These are phyloP conservation scores for Microbotryum violaceum DNA, from an alignment of 1,284 basidiomycete genomes.

Conservation along the genomic window DNA sequence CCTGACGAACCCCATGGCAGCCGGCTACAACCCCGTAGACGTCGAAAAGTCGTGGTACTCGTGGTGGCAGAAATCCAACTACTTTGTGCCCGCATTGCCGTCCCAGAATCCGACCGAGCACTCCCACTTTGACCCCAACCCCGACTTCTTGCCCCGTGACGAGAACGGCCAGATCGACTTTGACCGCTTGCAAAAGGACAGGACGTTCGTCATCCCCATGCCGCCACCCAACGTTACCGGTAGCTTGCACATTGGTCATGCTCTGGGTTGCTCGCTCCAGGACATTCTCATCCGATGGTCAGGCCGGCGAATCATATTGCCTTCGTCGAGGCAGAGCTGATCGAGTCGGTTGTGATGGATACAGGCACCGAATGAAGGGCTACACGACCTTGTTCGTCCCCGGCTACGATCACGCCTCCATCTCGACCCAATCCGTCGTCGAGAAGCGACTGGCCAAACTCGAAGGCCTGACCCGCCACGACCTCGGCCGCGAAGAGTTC, in stretches of 20 bases:
- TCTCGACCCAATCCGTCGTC: constrained; percentile 96
- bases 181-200: constrained; percentile 26
- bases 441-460: constrained; percentile 85
- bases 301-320: constrained; percentile 34
- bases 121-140: constrained; percentile 34
- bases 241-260: constrained; percentile 92
- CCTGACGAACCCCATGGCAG: constrained; percentile 75
- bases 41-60: constrained; percentile 97
- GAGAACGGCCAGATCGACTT: constrained; percentile 49
- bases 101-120: constrained; percentile 29
- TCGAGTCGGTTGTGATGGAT: not conserved
- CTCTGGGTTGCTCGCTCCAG: constrained; percentile 85
- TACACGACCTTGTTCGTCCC: constrained; percentile 86
- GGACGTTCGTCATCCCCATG: constrained; percentile 73
- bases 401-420: constrained; percentile 97
- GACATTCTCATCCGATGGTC: constrained; percentile 81
- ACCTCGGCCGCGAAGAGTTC: constrained; percentile 89
- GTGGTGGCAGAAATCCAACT: constrained; percentile 89
- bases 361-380: constrained; percentile 90
- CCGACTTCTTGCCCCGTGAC: constrained; percentile 40
- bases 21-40: constrained; percentile 88
- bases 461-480: constrained; percentile 77
- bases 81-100: constrained; percentile 70
- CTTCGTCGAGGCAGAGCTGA: not conserved
- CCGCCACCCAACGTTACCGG: constrained; percentile 99